phyloP scores from a whole-genome alignment of 1,284 basidiomycete genomes.

The Naganishia sp. region DNA sequence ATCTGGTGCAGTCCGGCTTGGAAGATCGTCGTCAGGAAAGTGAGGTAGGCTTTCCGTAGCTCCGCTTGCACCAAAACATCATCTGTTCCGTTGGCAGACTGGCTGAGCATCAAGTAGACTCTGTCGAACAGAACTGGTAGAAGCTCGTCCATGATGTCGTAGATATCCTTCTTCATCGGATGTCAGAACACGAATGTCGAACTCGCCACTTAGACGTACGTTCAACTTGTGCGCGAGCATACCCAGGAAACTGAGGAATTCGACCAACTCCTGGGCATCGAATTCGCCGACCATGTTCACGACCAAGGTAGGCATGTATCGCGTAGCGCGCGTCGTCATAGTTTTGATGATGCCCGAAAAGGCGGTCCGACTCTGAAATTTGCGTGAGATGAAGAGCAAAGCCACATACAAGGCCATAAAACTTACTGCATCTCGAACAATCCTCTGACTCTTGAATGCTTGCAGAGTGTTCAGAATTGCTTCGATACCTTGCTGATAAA shows the following conservation, averaged over 20 bases:
- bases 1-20: conserved; percentile 76
- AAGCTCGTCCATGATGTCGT: conserved; percentile 84
- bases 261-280: conserved; percentile 86
- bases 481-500: conserved; percentile 86
- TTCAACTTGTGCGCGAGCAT: conserved; percentile 89
- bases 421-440: conserved; percentile 88
- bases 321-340: conserved; percentile 57
- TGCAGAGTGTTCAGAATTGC: conserved; percentile 85
- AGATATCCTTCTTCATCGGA: conserved; percentile 66
- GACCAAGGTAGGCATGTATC: conserved; percentile 83
- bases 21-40: conserved; percentile 79
- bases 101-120: conserved; percentile 76
- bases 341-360: conserved; percentile 74
- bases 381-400: conserved; percentile 20
- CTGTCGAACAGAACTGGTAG: conserved; percentile 82
- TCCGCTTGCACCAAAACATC: conserved; percentile 80
- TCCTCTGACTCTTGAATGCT: conserved; percentile 81
- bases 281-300: conserved; percentile 84
- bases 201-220: conserved; percentile 55
- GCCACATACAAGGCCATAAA: background rate
- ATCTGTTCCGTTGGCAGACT: conserved; percentile 86
- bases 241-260: conserved; percentile 93
- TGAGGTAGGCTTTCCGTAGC: conserved; percentile 87
- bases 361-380: conserved; percentile 78
- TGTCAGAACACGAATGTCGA: background rate